Evolutionary conservation across 2,329 filamentous ascomycete genomes (phyloP).

Genomic region (Trichoderma sp.): DNA sequence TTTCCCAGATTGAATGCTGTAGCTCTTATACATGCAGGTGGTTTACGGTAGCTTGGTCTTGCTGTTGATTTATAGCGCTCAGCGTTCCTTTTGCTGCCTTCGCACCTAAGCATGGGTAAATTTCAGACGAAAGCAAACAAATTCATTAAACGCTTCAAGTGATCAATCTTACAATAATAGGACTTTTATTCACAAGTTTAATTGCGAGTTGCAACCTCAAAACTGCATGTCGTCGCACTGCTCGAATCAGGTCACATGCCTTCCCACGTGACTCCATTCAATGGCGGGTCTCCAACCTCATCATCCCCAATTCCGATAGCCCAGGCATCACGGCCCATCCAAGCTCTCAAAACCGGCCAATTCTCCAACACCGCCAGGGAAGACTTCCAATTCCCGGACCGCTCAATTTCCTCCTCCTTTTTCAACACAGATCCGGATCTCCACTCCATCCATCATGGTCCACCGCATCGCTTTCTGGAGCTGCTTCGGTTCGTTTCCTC

Average conservation of each 20-base stretch:
- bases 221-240: background rate
- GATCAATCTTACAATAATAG: background rate
- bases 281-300: slow-evolving; percentile 33
- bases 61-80: too few species aligned
- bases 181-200: background rate
- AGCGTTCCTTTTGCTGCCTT: too few species aligned
- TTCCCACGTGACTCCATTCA: slow-evolving; percentile 10
- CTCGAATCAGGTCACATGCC: background rate
- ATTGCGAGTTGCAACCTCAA: background rate
- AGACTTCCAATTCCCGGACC: slow-evolving; percentile 15
- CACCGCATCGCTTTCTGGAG: slow-evolving; percentile 78
- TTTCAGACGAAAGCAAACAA: too few species aligned
- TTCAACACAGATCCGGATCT: background rate
- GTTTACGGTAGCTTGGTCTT: too few species aligned
- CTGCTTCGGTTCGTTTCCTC: slow-evolving; percentile 76
- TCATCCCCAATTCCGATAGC: slow-evolving; percentile 34
- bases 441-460: slow-evolving; percentile 55
- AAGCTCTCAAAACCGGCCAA: slow-evolving; percentile 32
- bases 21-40: too few species aligned
- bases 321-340: slow-evolving; percentile 30
- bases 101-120: too few species aligned
- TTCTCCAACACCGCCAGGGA: slow-evolving; percentile 24
- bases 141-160: background rate
- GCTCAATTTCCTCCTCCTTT: background rate
- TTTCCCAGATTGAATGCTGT: too few species aligned